Evolutionary conservation across 1,284 basidiomycete genomes (phyloP).

Genomic region (Tilletia indica): DNA sequence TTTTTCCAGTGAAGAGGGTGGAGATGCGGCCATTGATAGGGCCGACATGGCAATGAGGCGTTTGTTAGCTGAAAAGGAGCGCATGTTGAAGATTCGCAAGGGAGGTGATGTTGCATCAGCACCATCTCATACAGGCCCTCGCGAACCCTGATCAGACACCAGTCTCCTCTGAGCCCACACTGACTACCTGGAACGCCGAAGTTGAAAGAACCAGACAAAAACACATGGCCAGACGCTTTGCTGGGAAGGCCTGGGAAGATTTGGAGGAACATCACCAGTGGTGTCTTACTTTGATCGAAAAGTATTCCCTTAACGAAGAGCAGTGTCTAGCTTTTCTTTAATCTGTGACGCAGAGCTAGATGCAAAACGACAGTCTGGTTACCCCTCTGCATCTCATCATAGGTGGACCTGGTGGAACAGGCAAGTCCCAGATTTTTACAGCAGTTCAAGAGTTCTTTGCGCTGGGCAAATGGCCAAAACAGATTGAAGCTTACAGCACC

Average conservation of each 20-base stretch:
- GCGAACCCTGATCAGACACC: no score
- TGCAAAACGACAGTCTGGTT: background rate
- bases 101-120: no score
- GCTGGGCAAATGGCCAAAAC: background rate
- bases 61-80: no score
- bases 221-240: background rate
- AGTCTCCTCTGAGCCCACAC: no score
- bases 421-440: background rate
- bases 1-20: no score
- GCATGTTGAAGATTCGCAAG: no score
- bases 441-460: background rate
- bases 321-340: background rate
- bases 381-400: background rate
- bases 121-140: no score
- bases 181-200: no score
- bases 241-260: background rate
- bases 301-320: constrained; percentile 2
- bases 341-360: background rate
- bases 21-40: no score
- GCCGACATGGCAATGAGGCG: no score
- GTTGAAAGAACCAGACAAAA: no score
- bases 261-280: background rate
- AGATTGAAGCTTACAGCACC: background rate
- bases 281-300: background rate
- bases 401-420: background rate